Evolutionary conservation across 148 eudicot species (phyloP).

Genomic region (Arctostaphylos glauca): DNA sequence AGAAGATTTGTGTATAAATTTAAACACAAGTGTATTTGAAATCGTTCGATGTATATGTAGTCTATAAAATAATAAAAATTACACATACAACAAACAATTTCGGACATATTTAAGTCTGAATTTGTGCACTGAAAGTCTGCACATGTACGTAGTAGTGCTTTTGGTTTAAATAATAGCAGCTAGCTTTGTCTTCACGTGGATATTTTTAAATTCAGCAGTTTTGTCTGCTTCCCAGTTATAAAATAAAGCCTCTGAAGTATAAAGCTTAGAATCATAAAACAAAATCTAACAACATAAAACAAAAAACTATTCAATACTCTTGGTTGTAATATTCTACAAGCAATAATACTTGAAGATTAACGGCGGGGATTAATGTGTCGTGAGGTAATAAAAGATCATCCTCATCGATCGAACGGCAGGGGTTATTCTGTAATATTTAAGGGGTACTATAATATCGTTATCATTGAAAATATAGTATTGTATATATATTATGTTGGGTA

Average conservation of each 20-base stretch:
- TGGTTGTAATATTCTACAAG: neutral
- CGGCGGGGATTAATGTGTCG: neutral
- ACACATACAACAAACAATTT: too few species aligned
- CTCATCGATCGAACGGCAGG: neutral
- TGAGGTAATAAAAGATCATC: neutral
- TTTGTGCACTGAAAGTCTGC: too few species aligned
- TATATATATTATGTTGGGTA: neutral
- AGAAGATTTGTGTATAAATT: too few species aligned
- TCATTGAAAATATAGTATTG: neutral
- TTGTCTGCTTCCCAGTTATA: conserved; percentile 12
- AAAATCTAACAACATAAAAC: neutral
- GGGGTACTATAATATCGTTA: neutral
- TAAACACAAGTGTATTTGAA: too few species aligned
- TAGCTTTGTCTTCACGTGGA: neutral
- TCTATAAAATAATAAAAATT: too few species aligned
- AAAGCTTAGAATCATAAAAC: neutral
- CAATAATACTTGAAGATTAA: neutral
- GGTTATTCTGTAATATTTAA: neutral
- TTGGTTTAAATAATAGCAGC: neutral
- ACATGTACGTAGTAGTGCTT: neutral
- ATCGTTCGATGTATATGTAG: too few species aligned
- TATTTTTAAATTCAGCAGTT: neutral
- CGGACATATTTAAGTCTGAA: too few species aligned
- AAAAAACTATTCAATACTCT: neutral
- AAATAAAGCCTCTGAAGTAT: neutral